These are phyloP conservation scores for Stephania yunnanensis DNA, from an alignment of 164 flowering plant species.

Conservation along the genomic window DNA sequence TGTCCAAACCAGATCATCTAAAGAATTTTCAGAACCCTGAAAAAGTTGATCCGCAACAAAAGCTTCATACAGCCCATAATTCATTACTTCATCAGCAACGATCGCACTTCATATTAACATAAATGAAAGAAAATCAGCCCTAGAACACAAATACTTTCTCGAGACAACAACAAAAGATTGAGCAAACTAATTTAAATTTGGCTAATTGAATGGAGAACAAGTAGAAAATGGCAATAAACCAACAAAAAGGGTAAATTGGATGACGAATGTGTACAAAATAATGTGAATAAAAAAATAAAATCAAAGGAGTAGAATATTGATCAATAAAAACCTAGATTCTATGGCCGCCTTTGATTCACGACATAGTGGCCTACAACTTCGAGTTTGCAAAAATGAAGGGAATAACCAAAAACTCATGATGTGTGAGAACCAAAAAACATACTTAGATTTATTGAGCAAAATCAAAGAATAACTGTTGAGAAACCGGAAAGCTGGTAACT, in stretches of 20 bases:
- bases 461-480: too few relatives aligned
- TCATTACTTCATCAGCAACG: constrained; percentile 39
- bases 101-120: constrained; percentile 2
- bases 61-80: constrained; percentile 61
- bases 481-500: too few relatives aligned
- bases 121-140: not conserved
- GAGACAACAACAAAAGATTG: not conserved
- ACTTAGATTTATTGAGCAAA: too few relatives aligned
- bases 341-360: too few relatives aligned
- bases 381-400: too few relatives aligned
- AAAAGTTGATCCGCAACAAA: constrained; percentile 78
- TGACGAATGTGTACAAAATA: not conserved
- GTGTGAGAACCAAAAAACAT: too few relatives aligned
- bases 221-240: not conserved
- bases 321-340: not conserved
- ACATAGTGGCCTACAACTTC: too few relatives aligned
- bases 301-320: not conserved
- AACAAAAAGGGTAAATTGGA: not conserved
- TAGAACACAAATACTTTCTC: not conserved
- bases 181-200: not conserved
- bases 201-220: not conserved
- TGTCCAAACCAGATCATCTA: constrained; percentile 65
- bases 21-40: constrained; percentile 64
- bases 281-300: not conserved
- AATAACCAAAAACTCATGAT: too few relatives aligned